A percentile compares a stretch with the other conserved stretches of the same genome.
phyloP scores from a whole-genome alignment of 148 eudicot genomes.

The Simmondsia chinensis region DNA sequence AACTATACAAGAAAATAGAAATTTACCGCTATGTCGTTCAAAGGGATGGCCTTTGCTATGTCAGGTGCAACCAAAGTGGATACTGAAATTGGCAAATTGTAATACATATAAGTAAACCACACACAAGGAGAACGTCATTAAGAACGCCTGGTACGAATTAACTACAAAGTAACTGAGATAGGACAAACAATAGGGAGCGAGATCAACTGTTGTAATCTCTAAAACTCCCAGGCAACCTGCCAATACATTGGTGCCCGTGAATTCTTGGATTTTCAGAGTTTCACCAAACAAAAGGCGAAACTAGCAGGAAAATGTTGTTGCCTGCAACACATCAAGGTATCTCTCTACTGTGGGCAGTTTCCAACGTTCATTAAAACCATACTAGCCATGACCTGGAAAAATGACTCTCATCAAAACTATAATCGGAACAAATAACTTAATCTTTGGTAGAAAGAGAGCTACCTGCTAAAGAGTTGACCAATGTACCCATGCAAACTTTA shows the following conservation, averaged over 20 bases:
- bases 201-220: neutral
- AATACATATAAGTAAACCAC: neutral
- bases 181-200: neutral
- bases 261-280: neutral
- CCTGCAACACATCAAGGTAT: too few species aligned
- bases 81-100: slow-evolving; percentile 21
- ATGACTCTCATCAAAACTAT: too few species aligned
- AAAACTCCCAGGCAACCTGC: neutral
- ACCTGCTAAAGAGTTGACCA: slow-evolving; percentile 20
- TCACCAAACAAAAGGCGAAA: too few species aligned
- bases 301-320: too few species aligned
- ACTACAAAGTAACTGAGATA: too few species aligned
- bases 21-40: slow-evolving; percentile 34
- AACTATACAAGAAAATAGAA: neutral
- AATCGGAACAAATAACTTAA: neutral
- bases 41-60: slow-evolving; percentile 35
- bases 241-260: neutral
- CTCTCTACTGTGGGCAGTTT: too few species aligned
- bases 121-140: neutral
- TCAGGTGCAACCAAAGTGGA: slow-evolving; percentile 39
- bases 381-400: too few species aligned
- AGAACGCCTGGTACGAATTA: neutral
- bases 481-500: slow-evolving; percentile 4
- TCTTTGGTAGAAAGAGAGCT: neutral
- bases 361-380: too few species aligned